phyloP scores from a whole-genome alignment of 2,329 filamentous ascomycete genomes.

The Biscogniauxia marginata region DNA sequence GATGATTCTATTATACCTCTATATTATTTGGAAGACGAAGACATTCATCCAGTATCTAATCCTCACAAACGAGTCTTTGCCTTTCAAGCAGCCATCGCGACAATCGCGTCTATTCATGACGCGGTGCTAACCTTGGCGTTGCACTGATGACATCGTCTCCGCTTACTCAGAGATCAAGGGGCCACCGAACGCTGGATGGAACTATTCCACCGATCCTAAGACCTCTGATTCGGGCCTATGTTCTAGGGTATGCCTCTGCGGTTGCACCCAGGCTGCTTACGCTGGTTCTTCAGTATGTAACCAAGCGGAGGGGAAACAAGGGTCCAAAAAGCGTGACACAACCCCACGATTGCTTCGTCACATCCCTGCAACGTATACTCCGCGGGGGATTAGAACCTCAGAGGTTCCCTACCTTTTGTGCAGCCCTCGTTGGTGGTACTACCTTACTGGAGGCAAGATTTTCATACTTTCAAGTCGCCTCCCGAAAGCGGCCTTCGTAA shows the following conservation, averaged over 20 bases:
- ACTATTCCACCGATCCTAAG: constrained; percentile 50
- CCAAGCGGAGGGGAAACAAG: constrained; percentile 35
- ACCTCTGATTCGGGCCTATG: constrained; percentile 58
- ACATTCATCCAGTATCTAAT: background rate
- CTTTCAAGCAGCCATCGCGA: background rate
- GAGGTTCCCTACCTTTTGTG: constrained; percentile 63
- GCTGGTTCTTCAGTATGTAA: constrained; percentile 50
- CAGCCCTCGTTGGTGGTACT: constrained; percentile 57
- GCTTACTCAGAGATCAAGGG: constrained; percentile 17
- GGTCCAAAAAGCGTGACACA: constrained; percentile 25
- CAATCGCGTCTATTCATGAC: constrained; percentile 5
- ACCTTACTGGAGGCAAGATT: constrained; percentile 57
- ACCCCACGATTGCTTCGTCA: constrained; percentile 30
- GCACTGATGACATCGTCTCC: constrained; percentile 27
- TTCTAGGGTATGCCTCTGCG: constrained; percentile 59
- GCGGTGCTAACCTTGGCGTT: constrained; percentile 7
- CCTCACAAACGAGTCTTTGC: too few species aligned
- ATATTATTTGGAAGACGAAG: background rate
- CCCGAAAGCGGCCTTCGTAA: background rate
- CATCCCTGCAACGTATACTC: constrained; percentile 42
- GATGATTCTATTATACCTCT: too few species aligned
- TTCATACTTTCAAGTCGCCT: constrained; percentile 1
- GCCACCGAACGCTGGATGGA: constrained; percentile 26
- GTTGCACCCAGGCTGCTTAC: constrained; percentile 57
- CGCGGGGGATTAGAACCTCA: constrained; percentile 51